A percentile compares a stretch with the other conserved stretches of the same genome.
Evolutionary conservation across 2,329 filamentous ascomycete species (phyloP).

Genomic region (Pseudogymnoascus sp.): DNA sequence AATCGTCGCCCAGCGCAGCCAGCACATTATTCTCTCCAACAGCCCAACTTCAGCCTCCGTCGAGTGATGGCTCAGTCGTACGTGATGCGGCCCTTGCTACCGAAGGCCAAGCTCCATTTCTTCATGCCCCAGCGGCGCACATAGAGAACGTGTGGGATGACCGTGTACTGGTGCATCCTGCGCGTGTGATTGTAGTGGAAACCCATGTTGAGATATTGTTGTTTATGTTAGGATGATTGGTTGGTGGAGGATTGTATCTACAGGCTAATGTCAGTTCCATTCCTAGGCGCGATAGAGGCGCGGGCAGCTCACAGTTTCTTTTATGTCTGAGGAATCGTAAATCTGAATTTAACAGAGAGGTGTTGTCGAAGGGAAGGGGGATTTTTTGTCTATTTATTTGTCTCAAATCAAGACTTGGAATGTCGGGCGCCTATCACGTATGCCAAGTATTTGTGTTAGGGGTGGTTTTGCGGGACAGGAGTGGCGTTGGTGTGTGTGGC

Average conservation of each 20-base stretch:
- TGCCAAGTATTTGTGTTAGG: background rate
- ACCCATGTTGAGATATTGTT: slow-evolving; percentile 11
- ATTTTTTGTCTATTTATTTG: background rate
- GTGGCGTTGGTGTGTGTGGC: background rate
- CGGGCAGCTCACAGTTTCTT: background rate
- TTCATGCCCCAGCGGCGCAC: slow-evolving; percentile 22
- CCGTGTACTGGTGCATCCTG: slow-evolving; percentile 21
- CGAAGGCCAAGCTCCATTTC: slow-evolving; percentile 20
- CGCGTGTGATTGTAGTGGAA: slow-evolving; percentile 16
- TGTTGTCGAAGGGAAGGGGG: background rate
- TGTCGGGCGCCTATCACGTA: background rate
- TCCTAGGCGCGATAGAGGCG: background rate
- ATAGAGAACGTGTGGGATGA: slow-evolving; percentile 21
- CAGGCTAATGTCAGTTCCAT: background rate
- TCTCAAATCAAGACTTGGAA: slow-evolving; percentile 3
- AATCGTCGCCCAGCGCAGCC: background rate
- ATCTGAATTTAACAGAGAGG: background rate
- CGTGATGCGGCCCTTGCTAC: slow-evolving; percentile 16
- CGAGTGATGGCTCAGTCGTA: slow-evolving; percentile 10
- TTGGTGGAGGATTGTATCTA: background rate
- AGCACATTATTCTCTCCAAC: background rate
- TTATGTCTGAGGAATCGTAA: background rate
- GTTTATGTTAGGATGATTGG: background rate
- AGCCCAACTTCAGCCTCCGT: background rate
- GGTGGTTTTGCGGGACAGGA: background rate